A percentile compares a stretch with the other conserved stretches of the same genome.
phyloP scores from a whole-genome alignment of 768 basidiomycete species.

The Phanerochaete carnosa region DNA sequence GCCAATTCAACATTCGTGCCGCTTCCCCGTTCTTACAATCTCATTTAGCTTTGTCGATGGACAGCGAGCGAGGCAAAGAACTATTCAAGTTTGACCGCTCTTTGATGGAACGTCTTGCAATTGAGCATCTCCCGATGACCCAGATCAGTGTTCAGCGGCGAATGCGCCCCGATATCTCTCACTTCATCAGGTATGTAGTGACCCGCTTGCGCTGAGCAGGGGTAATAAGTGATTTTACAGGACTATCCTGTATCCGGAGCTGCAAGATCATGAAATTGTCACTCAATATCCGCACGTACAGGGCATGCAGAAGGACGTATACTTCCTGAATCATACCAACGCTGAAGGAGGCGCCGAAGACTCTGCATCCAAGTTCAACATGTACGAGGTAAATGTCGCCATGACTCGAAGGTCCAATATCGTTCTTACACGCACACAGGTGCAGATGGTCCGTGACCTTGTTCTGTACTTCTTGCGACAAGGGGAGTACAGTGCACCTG shows the following conservation, averaged over 20 bases:
- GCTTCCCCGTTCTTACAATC: neutral
- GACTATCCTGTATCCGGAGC: slow-evolving; percentile 55
- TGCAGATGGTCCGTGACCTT: slow-evolving; percentile 47
- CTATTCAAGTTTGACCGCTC: slow-evolving; percentile 51
- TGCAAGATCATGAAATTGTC: slow-evolving; percentile 58
- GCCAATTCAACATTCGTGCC: slow-evolving; percentile 12
- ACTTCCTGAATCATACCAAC: slow-evolving; percentile 63
- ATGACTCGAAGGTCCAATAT: neutral
- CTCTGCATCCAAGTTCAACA: slow-evolving; percentile 63
- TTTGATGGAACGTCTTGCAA: slow-evolving; percentile 70
- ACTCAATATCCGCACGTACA: slow-evolving; percentile 49
- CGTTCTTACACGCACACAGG: slow-evolving; percentile 17
- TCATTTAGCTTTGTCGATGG: slow-evolving; percentile 62
- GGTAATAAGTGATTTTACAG: slow-evolving; percentile 23
- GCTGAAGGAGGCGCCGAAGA: slow-evolving; percentile 60
- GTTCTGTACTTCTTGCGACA: slow-evolving; percentile 52
- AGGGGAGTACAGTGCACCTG: slow-evolving; percentile 42
- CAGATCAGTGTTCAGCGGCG: slow-evolving; percentile 68
- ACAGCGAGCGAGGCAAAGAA: slow-evolving; percentile 49
- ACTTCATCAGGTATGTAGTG: slow-evolving; percentile 46
- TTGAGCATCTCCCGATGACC: slow-evolving; percentile 59
- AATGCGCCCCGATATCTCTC: slow-evolving; percentile 71
- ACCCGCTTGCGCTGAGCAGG: neutral
- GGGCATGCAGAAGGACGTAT: slow-evolving; percentile 62
- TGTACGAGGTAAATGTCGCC: slow-evolving; percentile 49